Percentiles rank a stretch among this genome's conserved stretches.
These are phyloP conservation scores for Botrytis elliptica DNA, from an alignment of 2,329 filamentous ascomycete genomes.

Conservation along the genomic window DNA sequence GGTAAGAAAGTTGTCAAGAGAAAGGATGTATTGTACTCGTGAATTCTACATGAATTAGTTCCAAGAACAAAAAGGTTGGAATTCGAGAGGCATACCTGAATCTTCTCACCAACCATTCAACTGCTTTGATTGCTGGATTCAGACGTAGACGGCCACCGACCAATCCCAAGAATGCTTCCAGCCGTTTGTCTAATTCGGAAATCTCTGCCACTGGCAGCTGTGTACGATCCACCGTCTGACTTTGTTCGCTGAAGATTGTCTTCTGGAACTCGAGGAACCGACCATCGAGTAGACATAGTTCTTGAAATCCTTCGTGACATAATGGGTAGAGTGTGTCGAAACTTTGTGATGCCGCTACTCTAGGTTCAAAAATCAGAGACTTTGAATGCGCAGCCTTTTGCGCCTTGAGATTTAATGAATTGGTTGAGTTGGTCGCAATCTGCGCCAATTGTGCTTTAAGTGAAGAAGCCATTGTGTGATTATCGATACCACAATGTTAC, in stretches of 20 bases:
- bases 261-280: conserved; percentile 73
- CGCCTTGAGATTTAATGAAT: conserved; percentile 87
- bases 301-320: conserved; percentile 85
- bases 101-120: conserved; percentile 92
- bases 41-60: conserved; percentile 57
- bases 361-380: conserved; percentile 88
- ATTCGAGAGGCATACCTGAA: conserved; percentile 64
- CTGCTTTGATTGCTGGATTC: conserved; percentile 82
- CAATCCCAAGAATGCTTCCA: conserved; percentile 81
- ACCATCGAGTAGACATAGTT: conserved; percentile 82
- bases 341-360: conserved; percentile 80
- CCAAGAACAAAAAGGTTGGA: not conserved
- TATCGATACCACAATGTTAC: conserved; percentile 11
- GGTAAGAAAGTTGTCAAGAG: conserved; percentile 86
- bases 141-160: conserved; percentile 74
- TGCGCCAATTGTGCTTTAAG: conserved; percentile 92
- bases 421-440: conserved; percentile 85
- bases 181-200: conserved; percentile 70
- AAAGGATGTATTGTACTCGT: conserved; percentile 81
- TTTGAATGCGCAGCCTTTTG: conserved; percentile 90
- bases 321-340: conserved; percentile 86
- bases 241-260: conserved; percentile 90
- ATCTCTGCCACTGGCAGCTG: conserved; percentile 84
- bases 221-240: conserved; percentile 81
- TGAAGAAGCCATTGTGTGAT: conserved; percentile 67